Conservation (phyloP, 1,139 yeast species). For the Debaryomycetaceae sp. region DNA sequence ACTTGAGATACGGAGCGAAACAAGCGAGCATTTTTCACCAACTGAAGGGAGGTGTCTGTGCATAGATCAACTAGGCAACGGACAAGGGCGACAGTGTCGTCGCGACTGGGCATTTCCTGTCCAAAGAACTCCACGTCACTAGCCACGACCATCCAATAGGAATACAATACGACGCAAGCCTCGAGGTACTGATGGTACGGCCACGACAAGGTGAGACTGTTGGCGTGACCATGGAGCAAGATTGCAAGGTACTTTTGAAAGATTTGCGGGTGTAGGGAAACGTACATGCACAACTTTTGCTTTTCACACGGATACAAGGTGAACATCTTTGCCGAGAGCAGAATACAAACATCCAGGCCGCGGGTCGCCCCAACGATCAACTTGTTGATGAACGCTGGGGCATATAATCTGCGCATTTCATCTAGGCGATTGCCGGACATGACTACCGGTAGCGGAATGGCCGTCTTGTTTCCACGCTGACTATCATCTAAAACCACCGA, state of each 20-base stretch:
- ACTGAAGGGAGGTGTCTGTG: slow-evolving; percentile 42
- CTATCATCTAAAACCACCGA: too few relatives aligned
- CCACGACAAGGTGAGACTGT: slow-evolving; percentile 17
- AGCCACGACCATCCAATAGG: slow-evolving; percentile 49
- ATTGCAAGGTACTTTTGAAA: too few relatives aligned
- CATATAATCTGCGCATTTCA: too few relatives aligned
- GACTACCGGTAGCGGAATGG: too few relatives aligned
- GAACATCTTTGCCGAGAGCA: slow-evolving; percentile 17
- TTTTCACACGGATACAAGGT: slow-evolving; percentile 20
- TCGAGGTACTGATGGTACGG: too few relatives aligned
- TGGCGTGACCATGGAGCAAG: slow-evolving; percentile 4
- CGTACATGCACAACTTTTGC: slow-evolving; percentile 22
- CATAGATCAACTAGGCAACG: slow-evolving; percentile 44
- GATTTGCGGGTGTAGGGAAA: slow-evolving; percentile 26
- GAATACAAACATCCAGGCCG: slow-evolving; percentile 2
- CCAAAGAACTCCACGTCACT: slow-evolving; percentile 56
- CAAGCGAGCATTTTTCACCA: slow-evolving; percentile 10
- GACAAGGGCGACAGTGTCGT: slow-evolving; percentile 36
- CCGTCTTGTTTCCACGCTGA: too few relatives aligned
- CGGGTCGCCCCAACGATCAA: too few relatives aligned
- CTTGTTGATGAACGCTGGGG: too few relatives aligned
- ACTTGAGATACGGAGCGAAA: slow-evolving; percentile 37
- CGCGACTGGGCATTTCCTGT: slow-evolving; percentile 31
- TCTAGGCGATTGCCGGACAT: too few relatives aligned
- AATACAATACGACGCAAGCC: slow-evolving; percentile 39